Conservation (phyloP, 108 stramenopile genomes). For the Schizochytrium sp. region DNA sequence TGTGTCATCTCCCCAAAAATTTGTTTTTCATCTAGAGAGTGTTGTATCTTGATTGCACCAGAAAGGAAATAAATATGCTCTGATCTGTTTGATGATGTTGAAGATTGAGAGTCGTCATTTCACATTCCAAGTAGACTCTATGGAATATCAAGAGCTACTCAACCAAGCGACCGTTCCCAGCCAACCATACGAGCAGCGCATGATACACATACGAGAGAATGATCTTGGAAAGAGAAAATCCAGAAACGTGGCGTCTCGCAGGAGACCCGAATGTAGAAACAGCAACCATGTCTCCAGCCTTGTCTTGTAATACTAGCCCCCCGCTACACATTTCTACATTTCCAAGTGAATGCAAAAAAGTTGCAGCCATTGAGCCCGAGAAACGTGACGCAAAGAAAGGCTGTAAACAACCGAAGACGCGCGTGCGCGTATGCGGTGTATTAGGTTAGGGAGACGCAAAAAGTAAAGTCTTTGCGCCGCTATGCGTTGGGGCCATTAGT, state of each 20-base stretch:
- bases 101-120: too few species aligned
- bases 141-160: too few species aligned
- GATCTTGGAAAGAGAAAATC: background rate
- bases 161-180: too few species aligned
- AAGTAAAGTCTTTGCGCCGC: background rate
- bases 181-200: too few species aligned
- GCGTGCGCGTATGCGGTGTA: conserved; percentile 33
- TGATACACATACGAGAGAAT: too few species aligned
- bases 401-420: background rate
- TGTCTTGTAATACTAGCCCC: background rate
- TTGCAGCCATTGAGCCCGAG: background rate
- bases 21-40: too few species aligned
- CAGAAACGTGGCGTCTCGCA: background rate
- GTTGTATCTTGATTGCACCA: too few species aligned
- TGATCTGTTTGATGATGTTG: too few species aligned
- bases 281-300: background rate
- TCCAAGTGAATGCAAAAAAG: background rate
- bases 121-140: too few species aligned
- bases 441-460: conserved; percentile 48
- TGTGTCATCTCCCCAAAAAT: background rate
- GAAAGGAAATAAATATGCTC: too few species aligned
- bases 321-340: conserved; percentile 23
- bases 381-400: conserved; percentile 47
- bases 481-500: background rate
- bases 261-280: background rate